Evolutionary conservation across 176 grass and related monocot species (phyloP).

Genomic region (Calamus simplicifolius): DNA sequence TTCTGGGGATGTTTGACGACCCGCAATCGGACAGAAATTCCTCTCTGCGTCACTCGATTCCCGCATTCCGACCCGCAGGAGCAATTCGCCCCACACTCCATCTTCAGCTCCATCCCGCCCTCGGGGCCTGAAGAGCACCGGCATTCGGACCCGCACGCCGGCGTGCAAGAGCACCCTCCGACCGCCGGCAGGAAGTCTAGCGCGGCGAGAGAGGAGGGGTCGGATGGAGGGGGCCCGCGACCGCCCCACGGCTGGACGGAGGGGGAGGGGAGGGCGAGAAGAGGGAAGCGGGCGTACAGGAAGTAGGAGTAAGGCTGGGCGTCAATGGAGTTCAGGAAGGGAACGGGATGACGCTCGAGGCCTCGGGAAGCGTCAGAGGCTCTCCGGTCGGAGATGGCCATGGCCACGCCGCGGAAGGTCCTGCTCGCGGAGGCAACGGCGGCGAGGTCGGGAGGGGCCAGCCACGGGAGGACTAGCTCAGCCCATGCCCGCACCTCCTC

Average conservation of each 20-base stretch:
- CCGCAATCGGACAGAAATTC: slow-evolving; percentile 38
- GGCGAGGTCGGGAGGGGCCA: slow-evolving; percentile 39
- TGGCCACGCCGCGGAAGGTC: slow-evolving; percentile 23
- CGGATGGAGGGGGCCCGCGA: not conserved
- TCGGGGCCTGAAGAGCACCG: slow-evolving; percentile 1
- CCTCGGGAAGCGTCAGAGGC: slow-evolving; percentile 45
- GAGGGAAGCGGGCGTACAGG: slow-evolving; percentile 44
- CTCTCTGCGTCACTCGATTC: slow-evolving; percentile 50
- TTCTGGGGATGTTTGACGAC: slow-evolving; percentile 52
- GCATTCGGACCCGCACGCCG: slow-evolving; percentile 2
- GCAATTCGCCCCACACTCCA: slow-evolving; percentile 52
- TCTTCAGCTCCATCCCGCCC: slow-evolving; percentile 31
- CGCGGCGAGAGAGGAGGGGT: slow-evolving; percentile 22
- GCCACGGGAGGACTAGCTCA: slow-evolving; percentile 61
- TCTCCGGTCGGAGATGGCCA: slow-evolving; percentile 34
- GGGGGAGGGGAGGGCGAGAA: slow-evolving; percentile 18
- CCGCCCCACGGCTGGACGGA: slow-evolving; percentile 55
- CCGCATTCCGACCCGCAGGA: slow-evolving; percentile 34
- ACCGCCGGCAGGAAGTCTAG: slow-evolving; percentile 15
- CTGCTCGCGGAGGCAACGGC: slow-evolving; percentile 36
- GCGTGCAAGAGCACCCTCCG: slow-evolving; percentile 20
- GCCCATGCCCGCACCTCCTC: slow-evolving; percentile 21
- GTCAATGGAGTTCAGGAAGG: slow-evolving; percentile 45
- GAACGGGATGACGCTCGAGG: slow-evolving; percentile 47
- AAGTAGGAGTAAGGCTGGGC: slow-evolving; percentile 59